Conservation (phyloP, 208 protist genomes). For the Trypanosoma mega region DNA sequence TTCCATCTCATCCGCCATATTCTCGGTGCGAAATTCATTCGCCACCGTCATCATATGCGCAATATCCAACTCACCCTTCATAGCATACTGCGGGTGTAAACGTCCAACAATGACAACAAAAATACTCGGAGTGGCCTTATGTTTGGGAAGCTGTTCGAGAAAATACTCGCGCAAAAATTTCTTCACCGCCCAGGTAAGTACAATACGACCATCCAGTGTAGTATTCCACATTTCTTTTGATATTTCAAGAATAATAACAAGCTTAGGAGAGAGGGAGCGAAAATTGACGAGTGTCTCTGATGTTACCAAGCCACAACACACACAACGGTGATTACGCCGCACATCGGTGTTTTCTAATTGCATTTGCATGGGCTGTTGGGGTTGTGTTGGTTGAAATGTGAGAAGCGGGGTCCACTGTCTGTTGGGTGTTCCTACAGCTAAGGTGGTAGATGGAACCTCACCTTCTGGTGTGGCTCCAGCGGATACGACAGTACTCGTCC, state of each 20-base stretch:
- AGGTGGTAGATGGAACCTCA: too few species aligned
- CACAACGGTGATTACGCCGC: constrained; percentile 17
- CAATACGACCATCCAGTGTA: constrained; percentile 73
- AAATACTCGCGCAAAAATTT: constrained; percentile 78
- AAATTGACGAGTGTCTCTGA: constrained; percentile 72
- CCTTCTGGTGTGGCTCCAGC: too few species aligned
- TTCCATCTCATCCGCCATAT: constrained; percentile 58
- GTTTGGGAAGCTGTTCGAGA: constrained; percentile 57
- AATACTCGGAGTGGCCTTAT: constrained; percentile 65
- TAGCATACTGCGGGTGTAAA: constrained; percentile 45
- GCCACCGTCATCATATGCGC: constrained; percentile 71
- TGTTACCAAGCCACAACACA: constrained; percentile 72
- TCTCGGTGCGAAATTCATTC: constrained; percentile 33
- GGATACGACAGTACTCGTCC: too few species aligned
- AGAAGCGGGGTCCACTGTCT: too few species aligned
- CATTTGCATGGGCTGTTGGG: not conserved
- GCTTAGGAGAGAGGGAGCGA: constrained; percentile 67
- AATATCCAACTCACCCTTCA: constrained; percentile 54
- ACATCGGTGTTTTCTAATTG: too few species aligned
- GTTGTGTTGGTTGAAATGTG: too few species aligned
- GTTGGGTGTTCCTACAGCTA: too few species aligned
- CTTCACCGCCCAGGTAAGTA: constrained; percentile 65
- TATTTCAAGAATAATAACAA: constrained; percentile 81
- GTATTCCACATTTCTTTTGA: constrained; percentile 82
- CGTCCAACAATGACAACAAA: constrained; percentile 72